Evolutionary conservation across 257 asterid genomes (phyloP).

Genomic region (Ballota nigra): DNA sequence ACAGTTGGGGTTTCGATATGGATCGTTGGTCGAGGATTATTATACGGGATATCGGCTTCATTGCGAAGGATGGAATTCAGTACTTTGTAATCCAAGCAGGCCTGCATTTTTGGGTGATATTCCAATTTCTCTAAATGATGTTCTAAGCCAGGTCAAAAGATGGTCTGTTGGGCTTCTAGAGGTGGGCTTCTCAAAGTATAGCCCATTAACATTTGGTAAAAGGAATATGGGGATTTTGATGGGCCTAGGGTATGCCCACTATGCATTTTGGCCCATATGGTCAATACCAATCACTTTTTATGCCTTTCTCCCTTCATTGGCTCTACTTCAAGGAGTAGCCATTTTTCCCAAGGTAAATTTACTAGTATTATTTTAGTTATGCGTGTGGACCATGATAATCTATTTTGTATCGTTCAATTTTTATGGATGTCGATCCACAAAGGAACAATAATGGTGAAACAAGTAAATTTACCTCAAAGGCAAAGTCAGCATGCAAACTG

Average conservation of each 20-base stretch:
- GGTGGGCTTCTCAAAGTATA: constrained; percentile 54
- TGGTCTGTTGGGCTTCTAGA: constrained; percentile 68
- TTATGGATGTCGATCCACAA: too few relatives aligned
- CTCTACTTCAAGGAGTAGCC: constrained; percentile 46
- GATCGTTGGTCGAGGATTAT: constrained; percentile 73
- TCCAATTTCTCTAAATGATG: constrained; percentile 57
- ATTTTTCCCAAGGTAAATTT: constrained; percentile 60
- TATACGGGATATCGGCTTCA: constrained; percentile 64
- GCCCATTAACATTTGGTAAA: constrained; percentile 56
- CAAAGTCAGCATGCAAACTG: too few relatives aligned
- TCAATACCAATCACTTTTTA: constrained; percentile 44
- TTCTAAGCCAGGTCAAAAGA: constrained; percentile 47
- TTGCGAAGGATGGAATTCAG: constrained; percentile 74
- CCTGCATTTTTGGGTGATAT: constrained; percentile 71
- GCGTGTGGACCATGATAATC: too few relatives aligned
- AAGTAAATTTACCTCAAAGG: too few relatives aligned
- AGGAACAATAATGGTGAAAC: too few relatives aligned
- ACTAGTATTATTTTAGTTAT: too few relatives aligned
- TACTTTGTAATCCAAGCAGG: constrained; percentile 56
- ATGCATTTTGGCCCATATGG: constrained; percentile 56
- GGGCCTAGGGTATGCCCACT: constrained; percentile 42
- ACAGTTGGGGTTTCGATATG: constrained; percentile 68
- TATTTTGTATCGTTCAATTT: not conserved
- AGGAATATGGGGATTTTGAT: constrained; percentile 42
- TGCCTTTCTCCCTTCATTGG: constrained; percentile 51